Conservation (phyloP, 805 yeast species). For the Kazachstania kunashirensis region DNA sequence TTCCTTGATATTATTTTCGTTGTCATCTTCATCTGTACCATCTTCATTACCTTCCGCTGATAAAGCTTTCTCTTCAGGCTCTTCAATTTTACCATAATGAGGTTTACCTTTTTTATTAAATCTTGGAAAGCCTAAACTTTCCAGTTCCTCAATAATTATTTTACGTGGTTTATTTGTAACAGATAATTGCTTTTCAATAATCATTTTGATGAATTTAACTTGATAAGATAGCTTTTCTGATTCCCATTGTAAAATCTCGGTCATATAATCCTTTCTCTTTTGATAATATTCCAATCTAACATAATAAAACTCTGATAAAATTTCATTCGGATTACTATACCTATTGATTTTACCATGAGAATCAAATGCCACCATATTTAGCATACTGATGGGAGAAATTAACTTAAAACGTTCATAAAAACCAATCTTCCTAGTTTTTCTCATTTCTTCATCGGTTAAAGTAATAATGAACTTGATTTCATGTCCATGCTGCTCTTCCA, state of each 20-base stretch:
- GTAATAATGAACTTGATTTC: constrained; percentile 73
- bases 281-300: constrained; percentile 86
- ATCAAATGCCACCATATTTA: constrained; percentile 95
- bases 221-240: constrained; percentile 69
- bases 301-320: constrained; percentile 72
- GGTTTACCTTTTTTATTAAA: constrained; percentile 64
- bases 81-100: constrained; percentile 35
- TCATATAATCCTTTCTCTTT: constrained; percentile 74
- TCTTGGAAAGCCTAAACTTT: constrained; percentile 59
- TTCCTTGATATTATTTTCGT: constrained; percentile 32
- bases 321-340: constrained; percentile 67
- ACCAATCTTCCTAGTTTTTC: constrained; percentile 62
- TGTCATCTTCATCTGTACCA: constrained; percentile 33
- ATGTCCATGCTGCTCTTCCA: constrained; percentile 87
- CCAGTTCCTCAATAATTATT: constrained; percentile 53
- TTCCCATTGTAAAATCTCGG: constrained; percentile 59
- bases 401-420: constrained; percentile 78
- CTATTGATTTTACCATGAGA: constrained; percentile 77
- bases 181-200: constrained; percentile 61
- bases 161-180: constrained; percentile 69
- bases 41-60: constrained; percentile 18
- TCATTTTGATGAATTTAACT: constrained; percentile 85
- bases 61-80: not conserved
- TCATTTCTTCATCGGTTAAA: constrained; percentile 73
- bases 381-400: constrained; percentile 52